These are phyloP conservation scores for Neofusicoccum umdonicola DNA, from an alignment of 2,329 filamentous ascomycete genomes.

Conservation along the genomic window DNA sequence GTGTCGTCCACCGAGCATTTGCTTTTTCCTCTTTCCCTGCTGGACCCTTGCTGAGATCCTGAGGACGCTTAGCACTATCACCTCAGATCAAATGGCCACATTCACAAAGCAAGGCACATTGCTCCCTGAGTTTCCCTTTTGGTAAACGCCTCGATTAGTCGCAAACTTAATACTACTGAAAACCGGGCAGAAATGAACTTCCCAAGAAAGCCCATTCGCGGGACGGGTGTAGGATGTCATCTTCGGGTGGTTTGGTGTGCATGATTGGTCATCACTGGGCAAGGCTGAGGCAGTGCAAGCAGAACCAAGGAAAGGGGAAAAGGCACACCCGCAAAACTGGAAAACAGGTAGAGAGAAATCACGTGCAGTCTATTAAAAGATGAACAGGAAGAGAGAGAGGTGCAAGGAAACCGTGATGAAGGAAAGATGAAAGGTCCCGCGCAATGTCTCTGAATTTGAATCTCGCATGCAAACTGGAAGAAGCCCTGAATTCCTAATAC, in stretches of 20 bases:
- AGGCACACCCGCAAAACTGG: not conserved
- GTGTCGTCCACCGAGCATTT: too few relatives aligned
- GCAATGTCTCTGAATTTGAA: conserved; percentile 18
- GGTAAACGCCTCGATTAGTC: too few relatives aligned
- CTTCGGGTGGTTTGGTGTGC: not conserved
- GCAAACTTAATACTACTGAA: too few relatives aligned
- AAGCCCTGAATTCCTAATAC: conserved; percentile 18
- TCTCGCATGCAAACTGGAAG: conserved; percentile 19
- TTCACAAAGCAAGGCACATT: too few relatives aligned
- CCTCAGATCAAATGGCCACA: too few relatives aligned
- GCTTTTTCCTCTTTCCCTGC: too few relatives aligned
- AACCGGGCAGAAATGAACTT: too few relatives aligned
- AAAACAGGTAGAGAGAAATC: not conserved
- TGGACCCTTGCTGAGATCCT: too few relatives aligned
- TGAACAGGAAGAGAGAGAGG: not conserved
- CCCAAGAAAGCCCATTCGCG: too few relatives aligned
- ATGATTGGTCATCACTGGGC: conserved; percentile 2
- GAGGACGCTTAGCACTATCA: too few relatives aligned
- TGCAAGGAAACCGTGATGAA: not conserved
- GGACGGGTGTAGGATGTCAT: not conserved
- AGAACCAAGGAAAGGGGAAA: not conserved
- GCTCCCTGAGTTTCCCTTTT: not conserved
- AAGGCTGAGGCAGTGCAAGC: conserved; percentile 1
- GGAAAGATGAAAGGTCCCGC: not conserved
- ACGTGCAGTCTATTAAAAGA: conserved; percentile 14